phyloP scores from a whole-genome alignment of 768 basidiomycete genomes.

The Lactarius akahatsu region DNA sequence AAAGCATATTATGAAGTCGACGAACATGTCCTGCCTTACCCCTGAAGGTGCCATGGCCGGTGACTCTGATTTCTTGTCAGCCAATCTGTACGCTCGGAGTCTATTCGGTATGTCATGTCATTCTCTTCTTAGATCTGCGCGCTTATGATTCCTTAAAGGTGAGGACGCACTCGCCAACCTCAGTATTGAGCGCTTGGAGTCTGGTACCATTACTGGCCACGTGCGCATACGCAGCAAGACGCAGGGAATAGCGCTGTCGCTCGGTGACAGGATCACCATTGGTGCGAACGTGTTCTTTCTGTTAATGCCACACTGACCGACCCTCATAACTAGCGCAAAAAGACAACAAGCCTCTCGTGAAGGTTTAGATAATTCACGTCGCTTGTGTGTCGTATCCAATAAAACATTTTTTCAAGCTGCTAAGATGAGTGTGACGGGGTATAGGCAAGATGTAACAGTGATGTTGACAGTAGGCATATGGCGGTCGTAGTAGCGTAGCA shows the following conservation, averaged over 20 bases:
- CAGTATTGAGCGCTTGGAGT: constrained; percentile 83
- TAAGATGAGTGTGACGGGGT: constrained; percentile 11
- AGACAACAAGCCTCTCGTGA: constrained; percentile 22
- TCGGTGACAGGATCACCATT: constrained; percentile 86
- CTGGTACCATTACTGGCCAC: constrained; percentile 83
- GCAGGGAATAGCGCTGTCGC: constrained; percentile 91
- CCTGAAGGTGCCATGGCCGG: constrained; percentile 85
- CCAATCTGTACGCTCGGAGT: constrained; percentile 94
- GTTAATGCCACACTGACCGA: neutral
- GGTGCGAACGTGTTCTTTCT: constrained; percentile 38
- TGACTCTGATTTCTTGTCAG: constrained; percentile 95
- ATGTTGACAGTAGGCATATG: neutral
- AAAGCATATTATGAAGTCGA: constrained; percentile 91
- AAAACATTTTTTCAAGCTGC: constrained; percentile 12
- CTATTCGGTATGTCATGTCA: constrained; percentile 71
- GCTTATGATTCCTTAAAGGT: constrained; percentile 45
- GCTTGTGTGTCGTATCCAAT: constrained; percentile 17
- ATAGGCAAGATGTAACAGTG: constrained; percentile 1
- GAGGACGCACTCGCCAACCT: constrained; percentile 97
- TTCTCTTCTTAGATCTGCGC: constrained; percentile 1
- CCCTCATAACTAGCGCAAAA: constrained; percentile 24
- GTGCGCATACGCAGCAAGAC: constrained; percentile 97
- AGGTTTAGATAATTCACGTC: constrained; percentile 24
- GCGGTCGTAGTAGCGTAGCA: neutral
- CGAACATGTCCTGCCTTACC: constrained; percentile 97